Percentiles rank a stretch among this genome's conserved stretches.
Conservation (phyloP, 176 grass and related monocot species). For the Musa schizocarpa region DNA sequence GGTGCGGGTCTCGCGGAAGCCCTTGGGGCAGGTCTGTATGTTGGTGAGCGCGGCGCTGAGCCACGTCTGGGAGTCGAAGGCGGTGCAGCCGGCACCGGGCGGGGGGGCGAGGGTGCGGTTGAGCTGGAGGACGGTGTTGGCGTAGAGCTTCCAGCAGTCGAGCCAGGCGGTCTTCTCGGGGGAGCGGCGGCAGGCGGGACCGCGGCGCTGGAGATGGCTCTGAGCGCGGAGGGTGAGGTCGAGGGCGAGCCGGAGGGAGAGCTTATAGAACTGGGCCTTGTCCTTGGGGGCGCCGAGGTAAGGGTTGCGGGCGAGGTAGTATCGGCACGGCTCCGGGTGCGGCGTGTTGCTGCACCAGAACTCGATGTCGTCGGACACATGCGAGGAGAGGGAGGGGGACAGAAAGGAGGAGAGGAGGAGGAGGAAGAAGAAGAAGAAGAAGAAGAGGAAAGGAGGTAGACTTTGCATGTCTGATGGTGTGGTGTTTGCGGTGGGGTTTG, state of each 20-base stretch:
- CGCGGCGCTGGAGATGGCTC: constrained; percentile 18
- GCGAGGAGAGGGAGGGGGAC: not conserved
- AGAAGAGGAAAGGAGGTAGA: not conserved
- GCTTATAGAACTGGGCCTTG: constrained; percentile 18
- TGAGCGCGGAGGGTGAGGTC: constrained; percentile 22
- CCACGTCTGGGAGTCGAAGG: constrained; percentile 7
- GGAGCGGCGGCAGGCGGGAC: constrained; percentile 7
- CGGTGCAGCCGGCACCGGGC: not conserved
- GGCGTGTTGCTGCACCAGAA: constrained; percentile 34
- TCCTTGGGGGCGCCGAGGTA: constrained; percentile 3
- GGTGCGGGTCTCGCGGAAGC: not conserved
- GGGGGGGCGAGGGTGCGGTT: constrained; percentile 27
- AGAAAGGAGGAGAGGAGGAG: too few species aligned
- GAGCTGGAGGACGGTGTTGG: constrained; percentile 29
- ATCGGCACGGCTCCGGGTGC: constrained; percentile 27
- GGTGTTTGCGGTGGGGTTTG: too few species aligned
- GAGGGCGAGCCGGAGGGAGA: constrained; percentile 25
- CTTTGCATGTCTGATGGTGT: not conserved
- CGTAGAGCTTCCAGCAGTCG: constrained; percentile 43
- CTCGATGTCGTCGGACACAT: constrained; percentile 10
- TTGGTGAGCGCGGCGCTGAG: constrained; percentile 21
- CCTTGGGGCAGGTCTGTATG: constrained; percentile 17
- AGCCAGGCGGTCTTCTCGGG: constrained; percentile 20
- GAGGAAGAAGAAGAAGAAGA: not conserved
- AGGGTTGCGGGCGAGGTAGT: constrained; percentile 16